Percentiles rank a stretch among this genome's conserved stretches.
These are phyloP conservation scores for Symbiodinium pilosum DNA, from an alignment of 73 alveolate species.

Conservation along the genomic window DNA sequence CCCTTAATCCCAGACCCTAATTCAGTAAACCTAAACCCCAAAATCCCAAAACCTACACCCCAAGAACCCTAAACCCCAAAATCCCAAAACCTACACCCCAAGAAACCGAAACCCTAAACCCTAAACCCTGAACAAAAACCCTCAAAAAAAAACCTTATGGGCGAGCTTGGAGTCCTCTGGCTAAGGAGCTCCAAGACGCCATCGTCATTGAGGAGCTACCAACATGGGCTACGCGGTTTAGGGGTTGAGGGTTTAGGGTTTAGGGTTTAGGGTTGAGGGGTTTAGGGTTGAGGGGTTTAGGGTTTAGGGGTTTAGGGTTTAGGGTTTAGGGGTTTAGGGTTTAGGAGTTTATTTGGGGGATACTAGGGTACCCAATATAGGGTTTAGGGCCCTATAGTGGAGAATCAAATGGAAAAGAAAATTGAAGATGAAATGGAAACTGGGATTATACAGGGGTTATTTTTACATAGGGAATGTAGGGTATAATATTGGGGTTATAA, in stretches of 20 bases:
- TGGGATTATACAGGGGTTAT: background rate
- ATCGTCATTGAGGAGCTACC: slow-evolving; percentile 66
- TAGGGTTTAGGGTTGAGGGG: background rate
- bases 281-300: background rate
- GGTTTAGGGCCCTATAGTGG: too few relatives aligned
- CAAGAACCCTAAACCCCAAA: background rate
- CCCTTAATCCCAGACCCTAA: too few relatives aligned
- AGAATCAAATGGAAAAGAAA: background rate
- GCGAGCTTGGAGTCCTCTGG: background rate
- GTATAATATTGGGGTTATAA: too few relatives aligned
- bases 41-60: too few relatives aligned
- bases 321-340: background rate
- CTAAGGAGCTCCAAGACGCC: slow-evolving; percentile 63
- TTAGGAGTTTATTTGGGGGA: background rate
- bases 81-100: background rate
- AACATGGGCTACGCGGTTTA: too few relatives aligned
- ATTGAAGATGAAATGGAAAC: background rate
- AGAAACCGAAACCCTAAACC: background rate
- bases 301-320: background rate
- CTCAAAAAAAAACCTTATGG: background rate
- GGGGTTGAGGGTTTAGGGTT: too few relatives aligned
- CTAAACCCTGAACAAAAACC: background rate
- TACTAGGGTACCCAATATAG: too few relatives aligned
- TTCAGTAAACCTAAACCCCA: too few relatives aligned
- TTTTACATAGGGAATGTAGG: too few relatives aligned